phyloP scores from a whole-genome alignment of 2,329 filamentous ascomycete species.

The Fusarium paranaense region DNA sequence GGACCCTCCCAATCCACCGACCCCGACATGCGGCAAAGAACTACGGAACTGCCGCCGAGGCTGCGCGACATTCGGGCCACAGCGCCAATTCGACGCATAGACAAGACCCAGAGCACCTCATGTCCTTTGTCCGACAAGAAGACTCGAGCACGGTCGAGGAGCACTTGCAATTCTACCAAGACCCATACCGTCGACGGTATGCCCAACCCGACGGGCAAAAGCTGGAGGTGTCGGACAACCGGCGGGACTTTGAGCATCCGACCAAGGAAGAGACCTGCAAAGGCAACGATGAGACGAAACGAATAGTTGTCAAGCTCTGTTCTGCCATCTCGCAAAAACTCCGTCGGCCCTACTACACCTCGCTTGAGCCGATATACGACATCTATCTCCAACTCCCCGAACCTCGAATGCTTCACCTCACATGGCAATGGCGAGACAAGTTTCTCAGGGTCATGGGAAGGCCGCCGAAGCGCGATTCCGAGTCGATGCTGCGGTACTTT shows the following conservation, averaged over 20 bases:
- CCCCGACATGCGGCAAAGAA: conserved; percentile 35
- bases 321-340: conserved; percentile 55
- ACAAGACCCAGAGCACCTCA: conserved; percentile 57
- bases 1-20: conserved; percentile 19
- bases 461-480: conserved; percentile 65
- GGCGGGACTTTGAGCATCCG: conserved; percentile 62
- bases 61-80: conserved; percentile 28
- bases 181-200: conserved; percentile 67
- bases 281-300: conserved; percentile 50
- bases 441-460: conserved; percentile 77
- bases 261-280: conserved; percentile 54
- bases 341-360: conserved; percentile 54
- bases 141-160: conserved; percentile 63
- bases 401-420: conserved; percentile 63
- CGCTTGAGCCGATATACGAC: conserved; percentile 60
- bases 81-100: conserved; percentile 12
- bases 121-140: conserved; percentile 64
- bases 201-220: conserved; percentile 62
- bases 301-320: conserved; percentile 54
- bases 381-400: conserved; percentile 64
- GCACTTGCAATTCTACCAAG: conserved; percentile 62
- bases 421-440: conserved; percentile 65
- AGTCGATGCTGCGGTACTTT: conserved; percentile 84
- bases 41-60: conserved; percentile 44
- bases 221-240: conserved; percentile 62